These are phyloP conservation scores for Thermothielavioides terrestris DNA, from an alignment of 495 filamentous ascomycete genomes.

Conservation along the genomic window DNA sequence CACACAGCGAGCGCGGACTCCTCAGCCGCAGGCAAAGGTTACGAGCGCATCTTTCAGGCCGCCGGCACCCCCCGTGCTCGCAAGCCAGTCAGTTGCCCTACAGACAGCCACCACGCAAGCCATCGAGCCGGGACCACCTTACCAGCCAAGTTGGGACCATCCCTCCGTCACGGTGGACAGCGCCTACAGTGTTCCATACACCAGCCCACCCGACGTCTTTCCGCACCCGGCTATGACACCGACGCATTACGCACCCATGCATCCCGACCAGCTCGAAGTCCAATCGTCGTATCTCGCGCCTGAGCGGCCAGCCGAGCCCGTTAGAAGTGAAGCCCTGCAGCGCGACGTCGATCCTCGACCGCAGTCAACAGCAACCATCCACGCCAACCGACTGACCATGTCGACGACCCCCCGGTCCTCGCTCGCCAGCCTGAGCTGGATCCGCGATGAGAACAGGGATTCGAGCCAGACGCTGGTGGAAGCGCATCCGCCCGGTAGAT, in stretches of 20 bases:
- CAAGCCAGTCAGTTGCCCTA: conserved; percentile 9
- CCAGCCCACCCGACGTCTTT: conserved; percentile 8
- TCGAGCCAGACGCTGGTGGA: conserved; percentile 27
- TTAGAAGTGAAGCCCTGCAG: conserved; percentile 6
- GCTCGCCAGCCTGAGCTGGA: conserved; percentile 13
- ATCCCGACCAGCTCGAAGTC: conserved; percentile 6
- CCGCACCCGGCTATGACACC: conserved; percentile 10
- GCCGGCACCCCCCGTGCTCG: conserved; percentile 1
- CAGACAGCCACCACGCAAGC: background rate
- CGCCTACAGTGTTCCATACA: conserved; percentile 16
- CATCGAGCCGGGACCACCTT: conserved; percentile 7
- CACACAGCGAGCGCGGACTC: conserved; percentile 14
- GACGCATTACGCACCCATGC: conserved; percentile 10
- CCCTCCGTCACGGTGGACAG: conserved; percentile 4
- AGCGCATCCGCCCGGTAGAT: conserved; percentile 18
- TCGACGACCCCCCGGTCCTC: conserved; percentile 19
- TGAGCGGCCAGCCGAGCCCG: background rate
- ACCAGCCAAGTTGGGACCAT: conserved; percentile 11
- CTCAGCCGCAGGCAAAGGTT: conserved; percentile 6
- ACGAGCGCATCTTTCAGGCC: background rate
- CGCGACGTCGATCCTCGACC: conserved; percentile 6
- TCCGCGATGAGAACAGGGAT: conserved; percentile 24
- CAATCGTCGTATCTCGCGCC: conserved; percentile 3
- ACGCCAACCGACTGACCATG: conserved; percentile 9
- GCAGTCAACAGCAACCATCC: conserved; percentile 9